Evolutionary conservation across 2,329 filamentous ascomycete species (phyloP), one percentile per base, ranked within the genome.

Genomic region (Sordariomycetes sp.): DNA sequence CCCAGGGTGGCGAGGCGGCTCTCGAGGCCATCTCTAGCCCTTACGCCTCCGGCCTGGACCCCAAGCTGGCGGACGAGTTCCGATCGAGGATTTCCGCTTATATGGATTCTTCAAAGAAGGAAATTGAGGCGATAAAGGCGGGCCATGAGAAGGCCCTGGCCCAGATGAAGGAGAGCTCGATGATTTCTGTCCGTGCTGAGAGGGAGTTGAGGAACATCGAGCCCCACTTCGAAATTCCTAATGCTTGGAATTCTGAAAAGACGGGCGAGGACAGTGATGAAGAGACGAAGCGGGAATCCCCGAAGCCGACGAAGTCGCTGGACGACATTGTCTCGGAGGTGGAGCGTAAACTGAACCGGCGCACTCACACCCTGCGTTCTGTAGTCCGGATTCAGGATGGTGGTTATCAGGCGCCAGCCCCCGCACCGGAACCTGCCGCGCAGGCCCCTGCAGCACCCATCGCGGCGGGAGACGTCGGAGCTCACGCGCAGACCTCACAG

Each of bases 61-160:
- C 83, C 2, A 87, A 82, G n/a, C 82, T 92, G 64, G 82, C 91
- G 1, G 85, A 89, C 52, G 86, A 94, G 63, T 96, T 97, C 69
- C 84, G 87, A 58, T 86, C 87, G 65, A 83, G 90, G 39, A 87
- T 91, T 1, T 74, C 81, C 24, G 81, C 86, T 53, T 86, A 87
- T 65, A 78, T 94, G 12, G 78, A 81, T 10, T 81, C 87, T 32
- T 87, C 89, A 55, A 82, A 88, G 60, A 82, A 82, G 1, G 91
- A 97, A 64, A 90, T 97, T 57, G 87, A 91, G 63, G 84, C 82
- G 63, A 85, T 97, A 80, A 89, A 90, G 69, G 81, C 80, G 36
- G 82, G 86, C 32, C 92, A 99, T 68, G 84, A 82, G 2, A 83
- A 82, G 64, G 80, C 85, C 58, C 80, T 97, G 72, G 82, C 84